These are phyloP conservation scores for Cymbopogon citratus DNA, from an alignment of 176 grass and related monocot genomes.

Conservation along the genomic window DNA sequence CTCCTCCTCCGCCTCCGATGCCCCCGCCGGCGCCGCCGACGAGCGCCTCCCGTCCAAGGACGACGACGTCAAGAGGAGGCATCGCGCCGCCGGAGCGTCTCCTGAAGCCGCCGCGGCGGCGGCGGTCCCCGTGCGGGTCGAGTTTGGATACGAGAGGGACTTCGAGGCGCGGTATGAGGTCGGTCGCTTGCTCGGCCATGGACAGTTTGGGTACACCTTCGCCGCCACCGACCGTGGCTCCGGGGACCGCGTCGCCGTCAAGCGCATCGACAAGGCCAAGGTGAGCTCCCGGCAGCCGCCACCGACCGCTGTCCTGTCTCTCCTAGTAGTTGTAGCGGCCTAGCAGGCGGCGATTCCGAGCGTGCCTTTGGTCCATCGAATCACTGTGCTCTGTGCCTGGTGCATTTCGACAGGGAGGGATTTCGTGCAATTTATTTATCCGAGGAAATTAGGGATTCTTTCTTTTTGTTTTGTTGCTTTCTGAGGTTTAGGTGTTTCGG, in stretches of 20 bases:
- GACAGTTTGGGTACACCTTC: conserved; percentile 98
- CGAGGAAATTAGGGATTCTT: neutral
- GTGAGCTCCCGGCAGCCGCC: conserved; percentile 5
- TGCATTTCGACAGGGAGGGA: neutral
- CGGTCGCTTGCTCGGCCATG: conserved; percentile 87
- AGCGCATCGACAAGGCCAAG: conserved; percentile 98
- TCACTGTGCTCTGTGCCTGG: neutral
- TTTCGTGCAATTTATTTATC: neutral
- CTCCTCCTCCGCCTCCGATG: conserved; percentile 40
- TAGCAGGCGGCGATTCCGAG: neutral
- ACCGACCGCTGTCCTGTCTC: neutral
- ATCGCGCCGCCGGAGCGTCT: neutral
- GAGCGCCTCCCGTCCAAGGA: too few species aligned
- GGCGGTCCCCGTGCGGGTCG: neutral
- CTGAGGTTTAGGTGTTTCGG: neutral
- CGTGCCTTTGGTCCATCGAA: neutral
- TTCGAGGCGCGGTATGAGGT: conserved; percentile 71
- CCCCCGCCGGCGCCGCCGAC: too few species aligned
- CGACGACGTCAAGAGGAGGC: neutral
- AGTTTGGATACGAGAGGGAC: conserved; percentile 84
- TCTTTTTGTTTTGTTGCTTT: neutral
- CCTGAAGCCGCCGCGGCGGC: neutral
- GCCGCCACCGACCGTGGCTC: conserved; percentile 63
- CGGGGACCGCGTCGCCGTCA: conserved; percentile 81
- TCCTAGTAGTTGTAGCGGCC: neutral